These are phyloP conservation scores for Kwoniella dejecticola DNA, from an alignment of 768 basidiomycete genomes.

Conservation along the genomic window DNA sequence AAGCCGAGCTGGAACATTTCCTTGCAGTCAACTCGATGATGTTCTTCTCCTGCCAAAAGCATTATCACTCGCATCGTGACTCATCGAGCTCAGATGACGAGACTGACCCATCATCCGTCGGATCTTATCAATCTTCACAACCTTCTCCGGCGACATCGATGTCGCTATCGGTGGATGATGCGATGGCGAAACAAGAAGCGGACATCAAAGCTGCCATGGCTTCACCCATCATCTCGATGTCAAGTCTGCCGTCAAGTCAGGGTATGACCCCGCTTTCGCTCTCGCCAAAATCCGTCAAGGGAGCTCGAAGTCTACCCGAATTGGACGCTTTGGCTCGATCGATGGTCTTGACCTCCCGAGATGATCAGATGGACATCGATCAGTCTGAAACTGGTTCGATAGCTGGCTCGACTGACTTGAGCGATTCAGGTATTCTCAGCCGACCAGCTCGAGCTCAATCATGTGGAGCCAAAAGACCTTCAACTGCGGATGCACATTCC, in stretches of 20 bases:
- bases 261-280: slow-evolving; percentile 14
- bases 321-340: slow-evolving; percentile 27
- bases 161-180: slow-evolving; percentile 16
- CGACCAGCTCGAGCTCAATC: slow-evolving; percentile 40
- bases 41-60: slow-evolving; percentile 30
- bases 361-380: slow-evolving; percentile 36
- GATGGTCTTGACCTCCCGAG: slow-evolving; percentile 19
- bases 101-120: slow-evolving; percentile 13
- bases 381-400: slow-evolving; percentile 17
- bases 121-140: slow-evolving; percentile 27
- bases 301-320: slow-evolving; percentile 29
- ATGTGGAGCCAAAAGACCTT: slow-evolving; percentile 45
- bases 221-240: slow-evolving; percentile 28
- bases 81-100: slow-evolving; percentile 18
- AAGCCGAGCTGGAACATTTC: slow-evolving; percentile 43
- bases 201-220: slow-evolving; percentile 44
- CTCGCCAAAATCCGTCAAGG: slow-evolving; percentile 24
- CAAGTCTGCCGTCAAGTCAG: neutral
- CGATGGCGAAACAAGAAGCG: slow-evolving; percentile 21
- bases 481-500: slow-evolving; percentile 1
- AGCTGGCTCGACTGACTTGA: slow-evolving; percentile 11
- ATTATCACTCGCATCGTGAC: neutral
- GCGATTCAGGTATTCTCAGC: slow-evolving; percentile 12
- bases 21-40: slow-evolving; percentile 21
- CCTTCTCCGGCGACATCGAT: slow-evolving; percentile 28